A percentile compares a stretch with the other conserved stretches of the same genome.
These are phyloP conservation scores for Elaeis oleifera DNA, from an alignment of 202 grass and related monocot genomes.

Conservation along the genomic window DNA sequence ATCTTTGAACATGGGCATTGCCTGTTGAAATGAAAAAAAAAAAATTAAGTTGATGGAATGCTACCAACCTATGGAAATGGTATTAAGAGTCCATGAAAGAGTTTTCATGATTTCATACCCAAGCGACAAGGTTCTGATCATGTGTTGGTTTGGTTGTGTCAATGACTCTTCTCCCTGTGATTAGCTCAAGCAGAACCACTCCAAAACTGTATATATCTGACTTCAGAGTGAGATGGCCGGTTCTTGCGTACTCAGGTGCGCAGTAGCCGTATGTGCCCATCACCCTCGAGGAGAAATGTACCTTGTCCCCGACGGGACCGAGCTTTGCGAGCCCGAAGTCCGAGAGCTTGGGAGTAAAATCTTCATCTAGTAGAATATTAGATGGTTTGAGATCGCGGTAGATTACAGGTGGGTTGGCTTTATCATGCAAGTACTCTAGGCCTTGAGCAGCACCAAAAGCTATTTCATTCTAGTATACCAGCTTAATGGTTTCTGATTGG, in stretches of 20 bases:
- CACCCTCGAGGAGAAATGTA: constrained; percentile 12
- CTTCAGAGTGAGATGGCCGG: constrained; percentile 30
- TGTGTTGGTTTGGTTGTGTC: constrained; percentile 21
- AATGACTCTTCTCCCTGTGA: constrained; percentile 33
- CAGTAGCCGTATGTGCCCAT: constrained; percentile 60
- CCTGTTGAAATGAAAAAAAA: neutral
- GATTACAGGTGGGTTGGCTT: constrained; percentile 25
- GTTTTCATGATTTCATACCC: constrained; percentile 12
- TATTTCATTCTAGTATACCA: constrained; percentile 30
- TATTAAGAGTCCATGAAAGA: too few relatives aligned
- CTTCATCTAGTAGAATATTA: constrained; percentile 49
- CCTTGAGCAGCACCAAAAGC: constrained; percentile 32
- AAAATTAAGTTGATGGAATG: too few relatives aligned
- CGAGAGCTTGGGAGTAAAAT: constrained; percentile 29
- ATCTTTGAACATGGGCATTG: constrained; percentile 19
- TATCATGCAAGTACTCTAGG: constrained; percentile 42
- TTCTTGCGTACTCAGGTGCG: constrained; percentile 41
- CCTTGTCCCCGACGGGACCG: neutral
- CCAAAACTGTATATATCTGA: constrained; percentile 51
- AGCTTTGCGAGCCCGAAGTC: constrained; percentile 52
- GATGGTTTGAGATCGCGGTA: constrained; percentile 54
- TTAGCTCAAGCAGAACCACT: constrained; percentile 46
- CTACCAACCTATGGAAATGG: too few relatives aligned
- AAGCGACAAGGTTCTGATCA: constrained; percentile 34
- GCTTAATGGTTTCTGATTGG: neutral